Conservation (phyloP, 108 stramenopile species). For the Craspedostauros australis region DNA sequence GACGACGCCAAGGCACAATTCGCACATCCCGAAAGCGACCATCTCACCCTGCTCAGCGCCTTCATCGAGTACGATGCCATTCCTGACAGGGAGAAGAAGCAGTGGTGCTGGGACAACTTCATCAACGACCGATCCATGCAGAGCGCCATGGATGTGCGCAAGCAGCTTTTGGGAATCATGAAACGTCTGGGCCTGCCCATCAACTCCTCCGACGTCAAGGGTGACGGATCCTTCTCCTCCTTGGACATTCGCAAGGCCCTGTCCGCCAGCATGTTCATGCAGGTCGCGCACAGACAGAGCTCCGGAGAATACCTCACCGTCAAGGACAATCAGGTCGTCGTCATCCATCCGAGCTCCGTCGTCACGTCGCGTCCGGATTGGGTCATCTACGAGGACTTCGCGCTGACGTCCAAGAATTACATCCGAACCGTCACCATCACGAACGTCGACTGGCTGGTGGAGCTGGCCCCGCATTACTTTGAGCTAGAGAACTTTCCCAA, state of each 20-base stretch:
- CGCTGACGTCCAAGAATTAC: slow-evolving; percentile 95
- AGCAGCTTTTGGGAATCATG: slow-evolving; percentile 90
- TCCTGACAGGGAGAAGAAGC: slow-evolving; percentile 73
- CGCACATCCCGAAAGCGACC: slow-evolving; percentile 92
- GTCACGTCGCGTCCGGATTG: slow-evolving; percentile 92
- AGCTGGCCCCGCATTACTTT: slow-evolving; percentile 97
- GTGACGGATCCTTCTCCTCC: slow-evolving; percentile 81
- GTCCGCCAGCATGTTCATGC: slow-evolving; percentile 91
- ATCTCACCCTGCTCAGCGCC: slow-evolving; percentile 95
- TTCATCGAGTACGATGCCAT: slow-evolving; percentile 85
- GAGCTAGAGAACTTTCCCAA: slow-evolving; percentile 97
- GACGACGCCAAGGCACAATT: slow-evolving; percentile 99
- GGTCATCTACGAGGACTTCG: slow-evolving; percentile 99
- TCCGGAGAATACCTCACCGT: slow-evolving; percentile 94
- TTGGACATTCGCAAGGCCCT: slow-evolving; percentile 87
- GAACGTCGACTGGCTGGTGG: slow-evolving; percentile 93
- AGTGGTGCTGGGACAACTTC: slow-evolving; percentile 99
- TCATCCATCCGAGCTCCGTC: slow-evolving; percentile 91
- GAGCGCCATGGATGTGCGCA: slow-evolving; percentile 86
- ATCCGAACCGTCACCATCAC: slow-evolving; percentile 95
- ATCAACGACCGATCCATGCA: slow-evolving; percentile 91
- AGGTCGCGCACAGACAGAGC: slow-evolving; percentile 92
- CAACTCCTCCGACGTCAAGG: slow-evolving; percentile 72
- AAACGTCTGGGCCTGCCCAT: slow-evolving; percentile 79
- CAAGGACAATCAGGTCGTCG: slow-evolving; percentile 98